Base-by-base conservation (phyloP, 371 early-diverging fungal species). In the Syncephalastrum racemosum region DNA sequence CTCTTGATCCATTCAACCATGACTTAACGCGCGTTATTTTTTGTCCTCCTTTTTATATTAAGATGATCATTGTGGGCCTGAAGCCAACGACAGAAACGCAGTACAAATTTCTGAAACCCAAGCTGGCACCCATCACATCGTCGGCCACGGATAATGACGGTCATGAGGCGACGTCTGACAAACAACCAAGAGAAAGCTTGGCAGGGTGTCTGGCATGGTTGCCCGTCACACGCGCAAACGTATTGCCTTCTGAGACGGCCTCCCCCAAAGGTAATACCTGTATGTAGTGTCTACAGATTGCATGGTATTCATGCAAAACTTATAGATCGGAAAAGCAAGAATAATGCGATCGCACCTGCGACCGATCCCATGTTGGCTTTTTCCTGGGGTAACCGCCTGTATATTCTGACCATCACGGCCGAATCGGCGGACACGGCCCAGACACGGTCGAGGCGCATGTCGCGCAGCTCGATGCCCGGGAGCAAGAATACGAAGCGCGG, bases 41-140 rank as follows among this genome's bases (percentile, higher is more conserved):
- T n/a, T n/a, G n/a, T n/a, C n/a, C n/a, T n/a, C n/a, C n/a, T 25
- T 36, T 46, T 20, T 23, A 18, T n/a, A 23, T 4, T 6, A 68
- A 88, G 82, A 72, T 91, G 82, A 76, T 86, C 22, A 83, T 90
- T 56, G 83, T 90, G 8, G 84, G 88, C n/a, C 64, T 87, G 24
- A 88, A 87, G 56, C 92, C 92, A 3, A 72, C 82, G 4, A 84
- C 86, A 8, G 85, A 90, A 56, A 87, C 89, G 15, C 71, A 85
- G 1, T 87, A 77, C 69, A 90, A 89, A 59, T 82, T 70, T 43
- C 31, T 83, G 48, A 79, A 79, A 54, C 82, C 85, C 39, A 85
- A 82, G 42, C 10, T 31, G 10, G 43, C 53, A 19, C 14, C 46
- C 1, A 39, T 24, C 44, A 14, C 46, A 3, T 22, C 53, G 15